phyloP scores from a whole-genome alignment of 176 grass and related monocot species.

The Tillandsia leiboldiana region DNA sequence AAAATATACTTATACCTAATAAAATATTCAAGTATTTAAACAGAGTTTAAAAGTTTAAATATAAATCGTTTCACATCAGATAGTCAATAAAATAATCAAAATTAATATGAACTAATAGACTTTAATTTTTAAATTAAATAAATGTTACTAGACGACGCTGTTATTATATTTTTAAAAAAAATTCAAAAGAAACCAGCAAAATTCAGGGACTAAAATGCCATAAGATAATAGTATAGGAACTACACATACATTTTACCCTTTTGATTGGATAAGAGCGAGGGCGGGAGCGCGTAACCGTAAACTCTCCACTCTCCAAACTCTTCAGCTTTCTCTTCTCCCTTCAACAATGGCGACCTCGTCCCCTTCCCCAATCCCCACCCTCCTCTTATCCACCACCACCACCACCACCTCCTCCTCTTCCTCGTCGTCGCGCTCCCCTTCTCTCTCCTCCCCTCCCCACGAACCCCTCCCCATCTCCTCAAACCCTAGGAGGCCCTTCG shows the following conservation, averaged over 20 bases:
- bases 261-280: constrained; percentile 44
- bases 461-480: constrained; percentile 12
- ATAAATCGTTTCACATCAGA: no score
- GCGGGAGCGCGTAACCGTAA: constrained; percentile 23
- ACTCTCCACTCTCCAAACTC: neutral
- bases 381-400: constrained; percentile 18
- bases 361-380: constrained; percentile 28
- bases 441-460: neutral
- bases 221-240: no score
- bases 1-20: no score
- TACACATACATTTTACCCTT: neutral
- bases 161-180: no score
- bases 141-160: no score
- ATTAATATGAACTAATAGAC: no score
- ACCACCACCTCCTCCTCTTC: neutral
- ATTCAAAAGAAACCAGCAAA: no score
- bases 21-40: no score
- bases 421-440: constrained; percentile 6
- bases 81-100: no score
- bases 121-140: no score
- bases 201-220: no score
- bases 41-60: no score
- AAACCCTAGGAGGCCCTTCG: neutral
- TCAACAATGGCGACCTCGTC: constrained; percentile 31
- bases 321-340: neutral